Conservation (phyloP, 805 yeast genomes). For the Starmerella apis region DNA sequence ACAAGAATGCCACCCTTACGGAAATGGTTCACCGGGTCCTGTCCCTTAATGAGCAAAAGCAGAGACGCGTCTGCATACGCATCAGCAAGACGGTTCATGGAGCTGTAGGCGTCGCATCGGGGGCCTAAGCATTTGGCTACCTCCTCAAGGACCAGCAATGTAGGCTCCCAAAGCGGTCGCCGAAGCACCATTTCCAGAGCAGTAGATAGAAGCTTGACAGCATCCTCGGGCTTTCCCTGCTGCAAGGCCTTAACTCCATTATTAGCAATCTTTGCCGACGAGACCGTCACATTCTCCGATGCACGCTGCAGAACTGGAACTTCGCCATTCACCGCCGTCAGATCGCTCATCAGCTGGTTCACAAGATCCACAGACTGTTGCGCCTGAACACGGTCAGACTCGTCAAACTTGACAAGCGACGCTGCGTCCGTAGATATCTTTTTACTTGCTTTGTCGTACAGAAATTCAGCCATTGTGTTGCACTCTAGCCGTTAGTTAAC, state of each 20-base stretch:
- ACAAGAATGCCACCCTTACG: slow-evolving; percentile 31
- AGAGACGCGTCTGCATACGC: slow-evolving; percentile 34
- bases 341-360: slow-evolving; percentile 29
- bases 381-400: slow-evolving; percentile 15
- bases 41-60: slow-evolving; percentile 29
- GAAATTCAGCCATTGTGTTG: slow-evolving; percentile 14
- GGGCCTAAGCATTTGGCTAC: slow-evolving; percentile 29
- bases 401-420: slow-evolving; percentile 5
- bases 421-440: slow-evolving; percentile 11
- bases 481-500: neutral
- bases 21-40: slow-evolving; percentile 30
- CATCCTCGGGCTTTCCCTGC: slow-evolving; percentile 29
- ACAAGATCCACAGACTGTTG: slow-evolving; percentile 22
- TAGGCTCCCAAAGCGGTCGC: slow-evolving; percentile 36
- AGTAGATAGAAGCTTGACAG: slow-evolving; percentile 30
- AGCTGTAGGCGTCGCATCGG: slow-evolving; percentile 35
- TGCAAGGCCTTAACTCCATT: slow-evolving; percentile 29
- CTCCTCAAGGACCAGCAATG: slow-evolving; percentile 31
- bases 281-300: slow-evolving; percentile 25
- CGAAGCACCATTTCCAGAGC: slow-evolving; percentile 35
- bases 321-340: slow-evolving; percentile 28
- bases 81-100: slow-evolving; percentile 31
- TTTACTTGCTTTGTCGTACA: slow-evolving; percentile 18
- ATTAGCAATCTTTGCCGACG: slow-evolving; percentile 32
- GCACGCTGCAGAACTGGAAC: slow-evolving; percentile 28